These are phyloP conservation scores for Cyclotella baltica DNA, from an alignment of 108 stramenopile genomes.

Conservation along the genomic window DNA sequence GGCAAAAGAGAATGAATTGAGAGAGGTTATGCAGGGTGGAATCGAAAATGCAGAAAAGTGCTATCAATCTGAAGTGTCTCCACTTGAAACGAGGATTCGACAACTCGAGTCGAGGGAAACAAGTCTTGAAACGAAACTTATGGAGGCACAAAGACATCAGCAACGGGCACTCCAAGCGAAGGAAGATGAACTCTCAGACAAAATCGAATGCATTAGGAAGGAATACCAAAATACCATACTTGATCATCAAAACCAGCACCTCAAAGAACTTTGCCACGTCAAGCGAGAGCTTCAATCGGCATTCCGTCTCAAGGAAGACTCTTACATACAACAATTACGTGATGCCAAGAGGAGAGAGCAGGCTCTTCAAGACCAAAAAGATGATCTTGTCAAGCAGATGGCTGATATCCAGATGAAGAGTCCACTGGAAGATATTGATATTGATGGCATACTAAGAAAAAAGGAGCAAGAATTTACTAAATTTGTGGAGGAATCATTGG, in stretches of 20 bases:
- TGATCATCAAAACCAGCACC: constrained; percentile 30
- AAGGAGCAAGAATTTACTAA: constrained; percentile 27
- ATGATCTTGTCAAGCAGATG: constrained; percentile 28
- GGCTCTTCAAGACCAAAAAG: constrained; percentile 21
- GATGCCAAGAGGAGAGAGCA: constrained; percentile 35
- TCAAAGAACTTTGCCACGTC: constrained; percentile 23
- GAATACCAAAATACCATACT: constrained; percentile 26
- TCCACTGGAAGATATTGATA: constrained; percentile 16
- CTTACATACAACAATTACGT: constrained; percentile 30
- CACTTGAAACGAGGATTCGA: too few species aligned
- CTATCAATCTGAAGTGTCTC: too few species aligned
- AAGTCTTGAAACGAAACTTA: neutral
- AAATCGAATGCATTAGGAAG: constrained; percentile 33
- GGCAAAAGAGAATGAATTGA: constrained; percentile 31
- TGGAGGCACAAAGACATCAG: constrained; percentile 30
- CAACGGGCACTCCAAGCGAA: constrained; percentile 31
- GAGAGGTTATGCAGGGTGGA: too few species aligned
- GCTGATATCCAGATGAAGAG: constrained; percentile 18
- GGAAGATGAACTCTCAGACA: constrained; percentile 28
- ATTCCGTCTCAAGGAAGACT: constrained; percentile 29
- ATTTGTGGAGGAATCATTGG: constrained; percentile 10
- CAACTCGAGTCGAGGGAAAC: too few species aligned
- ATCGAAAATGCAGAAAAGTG: too few species aligned
- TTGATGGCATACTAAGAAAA: constrained; percentile 14
- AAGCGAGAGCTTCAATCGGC: constrained; percentile 16